phyloP scores from a whole-genome alignment of 2,329 filamentous ascomycete genomes.

The Verticillium tricorpus region DNA sequence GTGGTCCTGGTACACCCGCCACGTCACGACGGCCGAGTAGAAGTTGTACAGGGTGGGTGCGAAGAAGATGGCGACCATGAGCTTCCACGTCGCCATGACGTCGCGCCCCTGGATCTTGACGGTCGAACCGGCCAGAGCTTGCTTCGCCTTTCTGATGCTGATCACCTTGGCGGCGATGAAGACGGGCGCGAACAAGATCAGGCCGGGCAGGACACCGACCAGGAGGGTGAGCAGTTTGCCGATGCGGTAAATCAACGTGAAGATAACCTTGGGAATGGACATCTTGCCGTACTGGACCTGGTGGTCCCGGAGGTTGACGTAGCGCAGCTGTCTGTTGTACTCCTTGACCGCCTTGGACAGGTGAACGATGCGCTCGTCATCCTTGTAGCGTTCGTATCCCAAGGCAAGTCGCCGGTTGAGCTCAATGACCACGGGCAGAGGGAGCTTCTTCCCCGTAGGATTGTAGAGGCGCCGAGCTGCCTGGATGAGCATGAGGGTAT shows the following conservation, averaged over 20 bases:
- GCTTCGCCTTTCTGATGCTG: slow-evolving; percentile 74
- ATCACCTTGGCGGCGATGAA: slow-evolving; percentile 82
- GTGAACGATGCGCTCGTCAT: slow-evolving; percentile 76
- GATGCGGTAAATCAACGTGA: slow-evolving; percentile 74
- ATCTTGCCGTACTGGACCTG: slow-evolving; percentile 90
- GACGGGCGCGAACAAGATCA: slow-evolving; percentile 82
- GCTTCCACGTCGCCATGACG: slow-evolving; percentile 92
- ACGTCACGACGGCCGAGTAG: slow-evolving; percentile 70
- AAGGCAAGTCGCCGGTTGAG: slow-evolving; percentile 86
- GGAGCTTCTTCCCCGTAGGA: slow-evolving; percentile 87
- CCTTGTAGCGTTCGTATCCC: slow-evolving; percentile 89
- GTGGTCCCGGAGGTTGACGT: slow-evolving; percentile 86
- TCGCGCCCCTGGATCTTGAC: slow-evolving; percentile 87
- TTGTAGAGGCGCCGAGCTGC: slow-evolving; percentile 91
- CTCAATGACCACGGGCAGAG: slow-evolving; percentile 87
- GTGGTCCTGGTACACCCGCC: slow-evolving; percentile 76
- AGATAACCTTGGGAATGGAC: slow-evolving; percentile 69
- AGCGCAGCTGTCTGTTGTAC: slow-evolving; percentile 83
- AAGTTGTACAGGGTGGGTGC: slow-evolving; percentile 78
- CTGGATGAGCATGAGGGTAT: slow-evolving; percentile 95
- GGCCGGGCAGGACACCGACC: slow-evolving; percentile 78
- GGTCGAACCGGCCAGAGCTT: slow-evolving; percentile 77
- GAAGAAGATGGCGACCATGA: slow-evolving; percentile 80
- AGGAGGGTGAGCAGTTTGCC: slow-evolving; percentile 72
- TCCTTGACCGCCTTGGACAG: slow-evolving; percentile 71